Conservation (phyloP, 2,329 filamentous ascomycete genomes). For the Sclerotinia spermophila region DNA sequence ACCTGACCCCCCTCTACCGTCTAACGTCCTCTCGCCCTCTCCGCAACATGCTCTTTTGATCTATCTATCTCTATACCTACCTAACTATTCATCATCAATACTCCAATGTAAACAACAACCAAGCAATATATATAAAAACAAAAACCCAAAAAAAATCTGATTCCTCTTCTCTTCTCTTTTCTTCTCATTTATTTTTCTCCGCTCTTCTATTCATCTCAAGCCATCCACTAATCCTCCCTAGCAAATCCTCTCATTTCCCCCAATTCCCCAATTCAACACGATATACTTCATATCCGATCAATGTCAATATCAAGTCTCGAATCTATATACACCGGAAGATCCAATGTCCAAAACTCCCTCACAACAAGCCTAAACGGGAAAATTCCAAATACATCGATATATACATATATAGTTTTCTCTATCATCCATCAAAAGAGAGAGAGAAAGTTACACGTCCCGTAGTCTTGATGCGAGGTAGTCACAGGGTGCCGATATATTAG, state of each 20-base stretch:
- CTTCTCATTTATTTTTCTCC: not conserved
- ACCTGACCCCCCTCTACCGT: too few relatives aligned
- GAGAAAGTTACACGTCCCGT: too few relatives aligned
- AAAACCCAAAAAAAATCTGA: not conserved
- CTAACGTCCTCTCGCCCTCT: not conserved
- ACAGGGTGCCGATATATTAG: too few relatives aligned
- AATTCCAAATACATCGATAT: not conserved
- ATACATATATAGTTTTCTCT: too few relatives aligned
- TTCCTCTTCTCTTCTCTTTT: not conserved
- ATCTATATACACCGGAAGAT: too few relatives aligned
- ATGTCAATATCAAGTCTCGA: too few relatives aligned
- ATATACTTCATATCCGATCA: too few relatives aligned
- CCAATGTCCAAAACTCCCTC: not conserved
- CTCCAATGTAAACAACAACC: not conserved
- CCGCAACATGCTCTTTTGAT: not conserved
- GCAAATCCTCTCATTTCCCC: too few relatives aligned
- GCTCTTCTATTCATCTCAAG: not conserved
- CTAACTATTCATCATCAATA: not conserved
- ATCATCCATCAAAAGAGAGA: too few relatives aligned
- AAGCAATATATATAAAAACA: not conserved
- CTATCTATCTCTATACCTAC: not conserved
- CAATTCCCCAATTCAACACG: too few relatives aligned
- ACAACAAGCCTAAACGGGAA: not conserved
- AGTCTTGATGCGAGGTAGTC: too few relatives aligned
- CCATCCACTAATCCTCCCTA: too few relatives aligned